These are phyloP conservation scores for Blumeria hordei DNA, from an alignment of 2,329 filamentous ascomycete species.

Conservation along the genomic window DNA sequence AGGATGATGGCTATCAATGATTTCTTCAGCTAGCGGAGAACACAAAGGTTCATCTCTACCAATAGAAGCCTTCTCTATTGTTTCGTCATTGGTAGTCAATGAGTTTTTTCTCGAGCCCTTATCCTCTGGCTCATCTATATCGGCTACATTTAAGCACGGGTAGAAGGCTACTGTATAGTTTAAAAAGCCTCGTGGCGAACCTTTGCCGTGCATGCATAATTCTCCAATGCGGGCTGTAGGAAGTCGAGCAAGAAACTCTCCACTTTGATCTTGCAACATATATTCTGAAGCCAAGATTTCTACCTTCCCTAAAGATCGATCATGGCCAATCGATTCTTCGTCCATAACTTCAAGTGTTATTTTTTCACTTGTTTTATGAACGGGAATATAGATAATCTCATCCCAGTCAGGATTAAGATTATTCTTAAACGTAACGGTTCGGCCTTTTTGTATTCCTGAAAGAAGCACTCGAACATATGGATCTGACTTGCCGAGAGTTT, in stretches of 20 bases:
- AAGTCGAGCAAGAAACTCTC: slow-evolving; percentile 60
- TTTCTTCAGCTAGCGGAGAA: slow-evolving; percentile 16
- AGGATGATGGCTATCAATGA: slow-evolving; percentile 6
- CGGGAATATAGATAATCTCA: slow-evolving; percentile 79
- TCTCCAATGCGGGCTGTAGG: slow-evolving; percentile 43
- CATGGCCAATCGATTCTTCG: slow-evolving; percentile 73
- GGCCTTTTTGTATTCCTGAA: slow-evolving; percentile 71
- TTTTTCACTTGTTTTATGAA: slow-evolving; percentile 66
- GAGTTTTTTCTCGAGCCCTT: slow-evolving; percentile 18
- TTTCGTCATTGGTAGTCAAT: slow-evolving; percentile 9
- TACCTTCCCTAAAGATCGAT: slow-evolving; percentile 62
- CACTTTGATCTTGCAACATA: slow-evolving; percentile 50
- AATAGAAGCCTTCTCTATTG: slow-evolving; percentile 7
- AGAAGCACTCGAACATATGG: slow-evolving; percentile 75
- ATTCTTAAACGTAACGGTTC: slow-evolving; percentile 89
- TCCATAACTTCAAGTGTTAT: slow-evolving; percentile 90
- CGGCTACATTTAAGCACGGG: slow-evolving; percentile 63
- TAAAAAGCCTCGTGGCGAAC: slow-evolving; percentile 53
- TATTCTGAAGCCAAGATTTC: slow-evolving; percentile 62
- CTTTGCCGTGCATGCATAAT: slow-evolving; percentile 51
- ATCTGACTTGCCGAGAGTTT: slow-evolving; percentile 91
- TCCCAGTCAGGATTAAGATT: slow-evolving; percentile 91
- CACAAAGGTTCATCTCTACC: slow-evolving; percentile 11
- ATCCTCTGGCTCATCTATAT: slow-evolving; percentile 61
- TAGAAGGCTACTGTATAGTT: slow-evolving; percentile 76